Conservation (phyloP, 768 basidiomycete species). For the Leccinum olivaceopallidum region DNA sequence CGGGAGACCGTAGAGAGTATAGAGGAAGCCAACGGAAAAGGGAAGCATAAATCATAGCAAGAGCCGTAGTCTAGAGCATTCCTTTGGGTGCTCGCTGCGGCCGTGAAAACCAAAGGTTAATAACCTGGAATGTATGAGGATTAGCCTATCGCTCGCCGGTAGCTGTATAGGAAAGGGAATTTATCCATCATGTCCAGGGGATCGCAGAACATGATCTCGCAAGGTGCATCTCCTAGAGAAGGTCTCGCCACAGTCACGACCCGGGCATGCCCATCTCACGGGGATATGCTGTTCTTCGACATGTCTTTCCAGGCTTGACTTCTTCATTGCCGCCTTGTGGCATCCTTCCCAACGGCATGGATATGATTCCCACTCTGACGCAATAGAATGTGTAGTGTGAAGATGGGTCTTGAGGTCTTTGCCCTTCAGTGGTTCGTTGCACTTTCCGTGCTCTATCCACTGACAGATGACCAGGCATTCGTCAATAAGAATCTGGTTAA, state of each 20-base stretch:
- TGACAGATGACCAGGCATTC: neutral
- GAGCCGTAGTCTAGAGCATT: neutral
- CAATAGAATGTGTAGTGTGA: conserved; percentile 1
- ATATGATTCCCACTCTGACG: neutral
- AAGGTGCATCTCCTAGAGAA: conserved; percentile 3
- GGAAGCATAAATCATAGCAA: neutral
- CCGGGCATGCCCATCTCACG: conserved; percentile 12
- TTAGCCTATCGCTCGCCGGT: neutral
- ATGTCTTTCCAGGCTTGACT: conserved; percentile 13
- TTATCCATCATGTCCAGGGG: neutral
- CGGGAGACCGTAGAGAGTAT: neutral
- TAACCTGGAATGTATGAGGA: neutral
- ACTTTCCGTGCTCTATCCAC: conserved; percentile 6
- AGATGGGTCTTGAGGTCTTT: conserved; percentile 12
- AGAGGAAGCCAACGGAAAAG: neutral
- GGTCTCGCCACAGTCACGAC: neutral
- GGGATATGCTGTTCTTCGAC: conserved; percentile 13
- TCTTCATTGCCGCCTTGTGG: neutral
- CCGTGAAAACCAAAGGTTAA: neutral
- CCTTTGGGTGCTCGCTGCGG: neutral
- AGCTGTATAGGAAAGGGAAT: neutral
- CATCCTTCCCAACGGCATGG: conserved; percentile 15
- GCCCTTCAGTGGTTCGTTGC: neutral
- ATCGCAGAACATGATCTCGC: neutral
- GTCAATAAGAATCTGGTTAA: too few relatives aligned